A percentile compares a stretch with the other conserved stretches of the same genome.
Conservation (phyloP, 2,329 filamentous ascomycete genomes). For the Setomelanomma holmii region DNA sequence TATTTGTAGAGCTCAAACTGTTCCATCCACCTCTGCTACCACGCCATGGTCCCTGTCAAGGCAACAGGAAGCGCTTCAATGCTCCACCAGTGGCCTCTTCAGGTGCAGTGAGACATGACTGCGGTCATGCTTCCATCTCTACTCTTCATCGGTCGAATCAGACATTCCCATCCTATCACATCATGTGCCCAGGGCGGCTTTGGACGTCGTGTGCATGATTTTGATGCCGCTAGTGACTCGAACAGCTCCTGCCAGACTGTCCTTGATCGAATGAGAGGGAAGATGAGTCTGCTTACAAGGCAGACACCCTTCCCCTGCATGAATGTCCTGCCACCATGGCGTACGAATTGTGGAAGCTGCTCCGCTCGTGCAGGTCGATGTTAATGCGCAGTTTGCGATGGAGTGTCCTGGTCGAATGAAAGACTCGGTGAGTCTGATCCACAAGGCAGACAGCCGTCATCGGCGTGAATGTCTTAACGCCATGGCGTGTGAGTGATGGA, state of each 20-base stretch:
- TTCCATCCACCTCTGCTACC: neutral
- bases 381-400: neutral
- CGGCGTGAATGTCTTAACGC: slow-evolving; percentile 2
- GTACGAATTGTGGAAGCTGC: neutral
- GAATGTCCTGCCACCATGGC: neutral
- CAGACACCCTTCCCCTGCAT: slow-evolving; percentile 1
- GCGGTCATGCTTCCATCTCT: neutral
- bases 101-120: neutral
- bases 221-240: neutral
- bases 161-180: neutral
- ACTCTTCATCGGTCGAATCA: neutral
- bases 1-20: neutral
- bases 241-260: neutral
- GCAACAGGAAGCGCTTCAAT: slow-evolving; percentile 1
- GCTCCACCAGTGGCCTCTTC: neutral
- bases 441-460: slow-evolving; percentile 4
- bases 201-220: neutral
- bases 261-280: neutral
- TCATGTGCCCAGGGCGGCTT: neutral
- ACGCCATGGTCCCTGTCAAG: neutral
- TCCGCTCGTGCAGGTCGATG: slow-evolving; percentile 3
- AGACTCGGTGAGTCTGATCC: slow-evolving; percentile 3
- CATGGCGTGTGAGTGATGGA: slow-evolving; percentile 4
- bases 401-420: slow-evolving; percentile 3
- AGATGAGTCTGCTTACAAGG: neutral